These are phyloP conservation scores for Nitzschia sp. DNA, from an alignment of 108 stramenopile genomes.

Conservation along the genomic window DNA sequence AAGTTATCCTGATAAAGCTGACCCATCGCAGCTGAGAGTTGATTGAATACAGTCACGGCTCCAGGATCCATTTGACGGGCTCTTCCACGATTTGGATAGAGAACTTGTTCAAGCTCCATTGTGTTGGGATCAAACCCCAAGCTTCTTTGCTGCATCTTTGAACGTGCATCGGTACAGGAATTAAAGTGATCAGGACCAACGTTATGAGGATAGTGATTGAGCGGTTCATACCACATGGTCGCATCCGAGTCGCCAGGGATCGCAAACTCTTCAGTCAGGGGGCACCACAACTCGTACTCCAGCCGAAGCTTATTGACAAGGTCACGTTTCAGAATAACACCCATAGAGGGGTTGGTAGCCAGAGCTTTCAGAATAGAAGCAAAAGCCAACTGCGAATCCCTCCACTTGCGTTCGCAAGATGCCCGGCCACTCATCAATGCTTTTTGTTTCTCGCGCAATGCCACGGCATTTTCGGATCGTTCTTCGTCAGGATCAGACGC, in stretches of 20 bases:
- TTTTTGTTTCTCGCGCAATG: constrained; percentile 47
- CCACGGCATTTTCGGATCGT: constrained; percentile 17
- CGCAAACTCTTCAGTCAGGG: constrained; percentile 79
- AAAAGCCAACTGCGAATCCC: constrained; percentile 79
- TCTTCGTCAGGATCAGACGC: constrained; percentile 12
- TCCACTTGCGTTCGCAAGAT: constrained; percentile 83
- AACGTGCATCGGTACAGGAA: constrained; percentile 48
- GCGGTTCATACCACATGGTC: constrained; percentile 50
- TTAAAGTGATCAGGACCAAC: constrained; percentile 46
- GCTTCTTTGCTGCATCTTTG: constrained; percentile 61
- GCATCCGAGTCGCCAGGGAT: constrained; percentile 36
- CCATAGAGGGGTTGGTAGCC: constrained; percentile 49
- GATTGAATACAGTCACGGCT: constrained; percentile 58
- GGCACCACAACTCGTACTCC: constrained; percentile 83
- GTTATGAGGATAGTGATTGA: constrained; percentile 43
- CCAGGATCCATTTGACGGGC: constrained; percentile 40
- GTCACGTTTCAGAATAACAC: constrained; percentile 65
- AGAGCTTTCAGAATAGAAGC: constrained; percentile 64
- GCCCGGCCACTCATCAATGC: constrained; percentile 52
- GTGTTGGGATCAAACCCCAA: constrained; percentile 71
- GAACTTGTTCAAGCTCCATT: constrained; percentile 35
- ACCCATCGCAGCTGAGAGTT: constrained; percentile 67
- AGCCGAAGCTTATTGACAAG: constrained; percentile 60
- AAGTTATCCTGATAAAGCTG: constrained; percentile 46
- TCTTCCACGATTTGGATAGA: constrained; percentile 28